These are phyloP conservation scores for Daldinia loculata DNA, from an alignment of 495 filamentous ascomycete species.

Conservation along the genomic window DNA sequence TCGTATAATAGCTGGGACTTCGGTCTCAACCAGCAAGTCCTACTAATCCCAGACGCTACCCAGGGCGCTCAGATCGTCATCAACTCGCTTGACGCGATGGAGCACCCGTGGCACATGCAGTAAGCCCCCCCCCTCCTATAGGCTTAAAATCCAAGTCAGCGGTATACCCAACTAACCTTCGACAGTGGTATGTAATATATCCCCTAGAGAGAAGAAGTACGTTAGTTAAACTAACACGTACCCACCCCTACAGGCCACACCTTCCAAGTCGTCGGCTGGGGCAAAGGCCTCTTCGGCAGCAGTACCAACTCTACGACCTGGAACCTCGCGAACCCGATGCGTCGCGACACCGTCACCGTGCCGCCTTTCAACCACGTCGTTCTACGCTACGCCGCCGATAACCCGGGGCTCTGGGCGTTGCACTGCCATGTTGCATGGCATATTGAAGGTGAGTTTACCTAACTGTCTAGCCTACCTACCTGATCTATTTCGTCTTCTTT, in stretches of 20 bases:
- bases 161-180: background rate
- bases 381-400: conserved; percentile 44
- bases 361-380: conserved; percentile 44
- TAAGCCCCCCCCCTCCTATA: conserved; percentile 11
- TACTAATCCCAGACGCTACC: conserved; percentile 64
- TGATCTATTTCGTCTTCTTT: no score
- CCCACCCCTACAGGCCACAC: conserved; percentile 40
- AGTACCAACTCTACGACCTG: conserved; percentile 9
- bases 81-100: conserved; percentile 68
- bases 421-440: conserved; percentile 52
- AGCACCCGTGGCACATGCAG: conserved; percentile 50
- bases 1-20: conserved; percentile 49
- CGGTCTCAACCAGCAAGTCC: conserved; percentile 45
- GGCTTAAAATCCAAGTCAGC: background rate
- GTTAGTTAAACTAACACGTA: no score
- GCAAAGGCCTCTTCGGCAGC: conserved; percentile 38
- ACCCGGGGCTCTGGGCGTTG: conserved; percentile 48
- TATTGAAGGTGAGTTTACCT: conserved; percentile 34
- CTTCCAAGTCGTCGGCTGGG: conserved; percentile 49
- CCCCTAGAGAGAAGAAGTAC: no score
- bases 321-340: conserved; percentile 47
- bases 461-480: no score
- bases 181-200: conserved; percentile 8
- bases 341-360: conserved; percentile 46
- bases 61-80: conserved; percentile 73